These are phyloP conservation scores for Linnemannia hyalina DNA, from an alignment of 192 early-diverging fungal species.

Conservation along the genomic window DNA sequence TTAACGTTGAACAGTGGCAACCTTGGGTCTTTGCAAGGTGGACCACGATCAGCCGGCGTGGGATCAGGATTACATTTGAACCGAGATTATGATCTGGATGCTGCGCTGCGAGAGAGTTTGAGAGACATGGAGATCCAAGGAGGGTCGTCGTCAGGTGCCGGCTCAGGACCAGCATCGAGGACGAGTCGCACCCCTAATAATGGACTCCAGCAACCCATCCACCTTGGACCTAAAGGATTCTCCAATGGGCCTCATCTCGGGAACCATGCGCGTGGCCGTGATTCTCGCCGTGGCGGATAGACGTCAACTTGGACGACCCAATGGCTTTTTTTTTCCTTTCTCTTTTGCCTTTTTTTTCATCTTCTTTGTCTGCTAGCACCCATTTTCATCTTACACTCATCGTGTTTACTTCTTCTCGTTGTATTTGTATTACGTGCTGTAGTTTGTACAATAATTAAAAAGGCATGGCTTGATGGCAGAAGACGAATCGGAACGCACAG, in stretches of 20 bases:
- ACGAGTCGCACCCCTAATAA: conserved; percentile 18
- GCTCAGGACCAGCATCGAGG: conserved; percentile 8
- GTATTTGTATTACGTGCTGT: background rate
- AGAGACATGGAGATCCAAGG: conserved; percentile 39
- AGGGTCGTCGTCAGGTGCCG: background rate
- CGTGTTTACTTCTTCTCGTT: background rate
- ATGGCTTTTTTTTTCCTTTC: background rate
- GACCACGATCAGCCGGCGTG: background rate
- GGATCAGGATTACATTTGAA: conserved; percentile 6
- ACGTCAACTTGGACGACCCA: background rate
- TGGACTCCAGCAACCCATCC: conserved; percentile 22
- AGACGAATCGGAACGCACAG: background rate
- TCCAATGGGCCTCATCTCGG: conserved; percentile 25
- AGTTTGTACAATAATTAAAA: background rate
- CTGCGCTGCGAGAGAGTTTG: conserved; percentile 40
- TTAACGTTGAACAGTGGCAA: conserved; percentile 36
- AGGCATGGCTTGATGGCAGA: background rate
- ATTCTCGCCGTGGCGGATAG: conserved; percentile 44
- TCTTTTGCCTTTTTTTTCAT: conserved; percentile 5
- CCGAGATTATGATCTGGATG: conserved; percentile 35
- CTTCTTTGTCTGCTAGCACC: background rate
- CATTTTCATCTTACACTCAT: background rate
- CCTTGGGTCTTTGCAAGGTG: background rate
- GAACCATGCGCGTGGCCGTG: conserved; percentile 25
- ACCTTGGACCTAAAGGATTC: conserved; percentile 39